These are phyloP conservation scores for Agaricus sinodeliciosus DNA, from an alignment of 768 basidiomycete genomes.

Conservation along the genomic window DNA sequence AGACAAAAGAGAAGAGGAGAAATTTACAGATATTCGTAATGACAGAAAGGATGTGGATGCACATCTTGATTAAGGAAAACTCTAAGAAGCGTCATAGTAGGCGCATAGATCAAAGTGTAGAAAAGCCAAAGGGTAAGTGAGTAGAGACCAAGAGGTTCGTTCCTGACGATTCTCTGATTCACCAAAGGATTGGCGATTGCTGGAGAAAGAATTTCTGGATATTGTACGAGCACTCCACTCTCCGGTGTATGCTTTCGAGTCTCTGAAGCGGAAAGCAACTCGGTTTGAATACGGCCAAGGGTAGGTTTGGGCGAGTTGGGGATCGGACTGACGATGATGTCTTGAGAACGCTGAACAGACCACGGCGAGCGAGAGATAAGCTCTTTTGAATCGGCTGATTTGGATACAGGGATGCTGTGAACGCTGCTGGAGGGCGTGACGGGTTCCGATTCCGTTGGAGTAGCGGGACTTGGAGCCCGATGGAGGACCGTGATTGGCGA, in stretches of 20 bases:
- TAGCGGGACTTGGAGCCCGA: background rate
- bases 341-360: background rate
- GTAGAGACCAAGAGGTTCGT: conserved; percentile 6
- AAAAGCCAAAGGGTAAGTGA: conserved; percentile 7
- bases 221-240: background rate
- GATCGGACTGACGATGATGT: background rate
- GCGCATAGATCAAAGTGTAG: conserved; percentile 6
- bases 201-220: conserved; percentile 5
- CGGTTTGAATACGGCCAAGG: conserved; percentile 3
- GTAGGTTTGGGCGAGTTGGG: background rate
- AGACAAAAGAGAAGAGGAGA: background rate
- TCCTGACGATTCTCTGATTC: background rate
- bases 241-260: background rate
- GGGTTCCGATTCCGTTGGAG: conserved; percentile 5
- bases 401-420: background rate
- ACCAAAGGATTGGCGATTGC: conserved; percentile 1
- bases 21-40: conserved; percentile 11
- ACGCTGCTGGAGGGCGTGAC: background rate
- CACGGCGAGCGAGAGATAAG: background rate
- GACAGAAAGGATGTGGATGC: conserved; percentile 10
- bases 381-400: background rate
- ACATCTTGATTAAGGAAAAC: conserved; percentile 4
- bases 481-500: background rate
- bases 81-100: conserved; percentile 2
- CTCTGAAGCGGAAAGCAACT: background rate